Conservation (phyloP, 768 basidiomycete genomes). For the Suillus subalutaceus region DNA sequence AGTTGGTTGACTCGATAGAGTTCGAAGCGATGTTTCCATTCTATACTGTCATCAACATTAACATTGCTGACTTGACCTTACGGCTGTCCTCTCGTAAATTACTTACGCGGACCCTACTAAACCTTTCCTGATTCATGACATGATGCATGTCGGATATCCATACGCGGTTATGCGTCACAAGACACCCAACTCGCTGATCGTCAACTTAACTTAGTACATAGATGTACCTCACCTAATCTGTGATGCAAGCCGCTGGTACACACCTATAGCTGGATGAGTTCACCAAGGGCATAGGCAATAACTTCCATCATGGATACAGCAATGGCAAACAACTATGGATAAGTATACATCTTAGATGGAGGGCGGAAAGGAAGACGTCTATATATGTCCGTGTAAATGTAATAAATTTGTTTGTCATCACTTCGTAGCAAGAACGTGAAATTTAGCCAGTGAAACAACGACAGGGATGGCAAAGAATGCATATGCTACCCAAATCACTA, state of each 20-base stretch:
- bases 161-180: not conserved
- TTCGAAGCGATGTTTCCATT: not conserved
- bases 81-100: no score
- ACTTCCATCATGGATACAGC: slow-evolving; percentile 11
- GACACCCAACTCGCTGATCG: not conserved
- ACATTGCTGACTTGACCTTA: no score
- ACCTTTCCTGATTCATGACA: no score
- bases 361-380: not conserved
- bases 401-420: slow-evolving; percentile 24
- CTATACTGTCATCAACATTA: not conserved
- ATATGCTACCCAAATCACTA: slow-evolving; percentile 82
- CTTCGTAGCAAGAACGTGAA: slow-evolving; percentile 58
- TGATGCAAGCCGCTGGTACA: not conserved
- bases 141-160: not conserved
- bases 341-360: not conserved
- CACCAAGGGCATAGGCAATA: not conserved
- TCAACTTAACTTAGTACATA: not conserved
- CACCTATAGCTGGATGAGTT: not conserved
- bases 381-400: not conserved
- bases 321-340: not conserved
- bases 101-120: no score
- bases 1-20: no score
- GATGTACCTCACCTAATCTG: not conserved
- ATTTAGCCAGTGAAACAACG: slow-evolving; percentile 66
- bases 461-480: slow-evolving; percentile 75